A percentile compares a stretch with the other conserved stretches of the same genome.
Conservation (phyloP, 73 alveolate genomes). For the Uronychia setigera region DNA sequence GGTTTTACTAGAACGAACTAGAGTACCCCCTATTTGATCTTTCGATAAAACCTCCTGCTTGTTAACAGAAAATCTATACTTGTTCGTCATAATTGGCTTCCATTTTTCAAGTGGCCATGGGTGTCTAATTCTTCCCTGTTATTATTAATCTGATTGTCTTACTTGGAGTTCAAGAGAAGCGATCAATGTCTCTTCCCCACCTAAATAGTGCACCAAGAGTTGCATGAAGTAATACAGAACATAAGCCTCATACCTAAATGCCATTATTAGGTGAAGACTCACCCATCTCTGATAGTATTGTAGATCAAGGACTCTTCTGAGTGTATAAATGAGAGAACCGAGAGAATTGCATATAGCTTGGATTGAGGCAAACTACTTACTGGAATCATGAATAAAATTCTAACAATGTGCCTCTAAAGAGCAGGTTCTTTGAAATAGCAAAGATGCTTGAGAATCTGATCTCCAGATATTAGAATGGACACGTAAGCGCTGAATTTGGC, state of each 20-base stretch:
- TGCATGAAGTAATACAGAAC: constrained; percentile 70
- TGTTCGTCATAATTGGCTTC: constrained; percentile 59
- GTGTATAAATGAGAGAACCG: constrained; percentile 47
- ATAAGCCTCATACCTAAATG: constrained; percentile 81
- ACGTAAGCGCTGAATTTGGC: too few relatives aligned
- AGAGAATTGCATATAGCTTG: constrained; percentile 48
- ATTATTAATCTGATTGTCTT: too few relatives aligned
- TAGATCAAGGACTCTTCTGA: constrained; percentile 43
- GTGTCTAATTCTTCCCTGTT: constrained; percentile 48
- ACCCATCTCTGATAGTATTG: constrained; percentile 65
- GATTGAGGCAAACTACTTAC: too few relatives aligned
- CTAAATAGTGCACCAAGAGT: constrained; percentile 61
- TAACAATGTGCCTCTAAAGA: constrained; percentile 50
- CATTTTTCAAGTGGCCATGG: constrained; percentile 74
- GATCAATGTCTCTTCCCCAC: constrained; percentile 67
- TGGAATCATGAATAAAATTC: constrained; percentile 79
- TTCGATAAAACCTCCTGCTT: constrained; percentile 53
- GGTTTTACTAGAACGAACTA: constrained; percentile 75
- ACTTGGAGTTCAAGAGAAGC: constrained; percentile 60
- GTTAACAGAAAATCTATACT: too few relatives aligned
- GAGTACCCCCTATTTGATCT: constrained; percentile 69
- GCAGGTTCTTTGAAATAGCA: constrained; percentile 61
- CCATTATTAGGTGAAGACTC: too few relatives aligned
- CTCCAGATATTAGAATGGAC: too few relatives aligned
- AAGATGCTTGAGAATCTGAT: constrained; percentile 60